Percentiles rank a stretch among this genome's conserved stretches.
Evolutionary conservation across 1,284 basidiomycete genomes (phyloP).

Genomic region (Trametes polyzona): DNA sequence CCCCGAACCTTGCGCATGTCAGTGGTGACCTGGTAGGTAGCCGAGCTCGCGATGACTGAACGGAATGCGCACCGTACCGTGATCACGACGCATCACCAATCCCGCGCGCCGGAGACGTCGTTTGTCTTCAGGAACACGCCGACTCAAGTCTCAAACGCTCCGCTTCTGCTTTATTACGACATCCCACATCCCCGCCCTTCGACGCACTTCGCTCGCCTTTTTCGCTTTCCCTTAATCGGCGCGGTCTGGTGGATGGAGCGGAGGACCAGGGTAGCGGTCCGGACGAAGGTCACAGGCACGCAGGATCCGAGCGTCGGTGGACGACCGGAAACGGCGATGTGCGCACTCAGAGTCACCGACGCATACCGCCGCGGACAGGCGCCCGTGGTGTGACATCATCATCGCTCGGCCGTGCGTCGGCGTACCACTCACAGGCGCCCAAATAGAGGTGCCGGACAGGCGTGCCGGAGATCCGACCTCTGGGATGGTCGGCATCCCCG

Average conservation of each 20-base stretch:
- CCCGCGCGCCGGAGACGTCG: too few species aligned
- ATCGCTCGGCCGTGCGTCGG: neutral
- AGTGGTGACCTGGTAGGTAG: too few species aligned
- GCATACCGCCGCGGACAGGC: neutral
- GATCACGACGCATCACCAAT: too few species aligned
- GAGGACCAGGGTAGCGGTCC: neutral
- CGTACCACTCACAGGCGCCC: neutral
- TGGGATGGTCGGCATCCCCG: neutral
- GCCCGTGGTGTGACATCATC: conserved; percentile 1
- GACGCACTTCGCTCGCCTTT: neutral
- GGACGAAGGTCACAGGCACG: neutral
- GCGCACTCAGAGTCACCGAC: neutral
- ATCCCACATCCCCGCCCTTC: too few species aligned
- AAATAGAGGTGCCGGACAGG: neutral
- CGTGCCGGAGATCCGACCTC: conserved; percentile 3
- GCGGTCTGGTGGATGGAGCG: too few species aligned
- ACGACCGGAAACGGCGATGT: neutral
- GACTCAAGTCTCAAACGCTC: too few species aligned
- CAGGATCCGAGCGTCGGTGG: neutral
- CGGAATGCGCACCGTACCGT: too few species aligned
- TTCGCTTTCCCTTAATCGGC: too few species aligned
- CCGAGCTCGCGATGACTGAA: too few species aligned
- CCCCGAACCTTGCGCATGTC: too few species aligned
- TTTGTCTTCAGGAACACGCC: too few species aligned
- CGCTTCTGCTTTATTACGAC: too few species aligned